Conservation (phyloP, 148 eudicot genomes). For the Chenopodium suecicum region DNA sequence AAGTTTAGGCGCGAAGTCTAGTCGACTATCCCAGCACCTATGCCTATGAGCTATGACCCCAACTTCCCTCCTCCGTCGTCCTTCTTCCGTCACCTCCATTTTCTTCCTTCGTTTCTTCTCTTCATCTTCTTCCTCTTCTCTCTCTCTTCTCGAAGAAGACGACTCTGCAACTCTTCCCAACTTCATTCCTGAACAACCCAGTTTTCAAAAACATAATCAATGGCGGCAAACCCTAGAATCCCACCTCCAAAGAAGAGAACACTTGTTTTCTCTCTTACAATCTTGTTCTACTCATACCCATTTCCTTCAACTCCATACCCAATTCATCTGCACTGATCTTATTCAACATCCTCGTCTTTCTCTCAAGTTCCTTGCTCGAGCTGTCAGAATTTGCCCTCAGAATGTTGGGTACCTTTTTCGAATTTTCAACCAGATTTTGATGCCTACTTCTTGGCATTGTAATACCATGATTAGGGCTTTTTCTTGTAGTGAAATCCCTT, state of each 20-base stretch:
- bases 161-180: not conserved
- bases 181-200: not conserved
- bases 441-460: conserved; percentile 40
- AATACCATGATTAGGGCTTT: conserved; percentile 44
- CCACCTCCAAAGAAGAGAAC: conserved; percentile 19
- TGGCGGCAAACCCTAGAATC: not conserved
- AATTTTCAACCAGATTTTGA: conserved; percentile 33
- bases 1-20: conserved; percentile 4
- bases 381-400: conserved; percentile 23
- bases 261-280: conserved; percentile 36
- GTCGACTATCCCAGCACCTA: not conserved
- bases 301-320: conserved; percentile 57
- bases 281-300: conserved; percentile 36
- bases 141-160: conserved; percentile 3
- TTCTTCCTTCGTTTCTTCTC: conserved; percentile 9
- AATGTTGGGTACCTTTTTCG: conserved; percentile 26
- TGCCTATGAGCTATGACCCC: conserved; percentile 9
- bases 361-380: conserved; percentile 37
- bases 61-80: not conserved
- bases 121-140: conserved; percentile 13
- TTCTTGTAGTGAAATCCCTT: conserved; percentile 22
- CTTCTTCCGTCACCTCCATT: not conserved
- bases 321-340: conserved; percentile 39
- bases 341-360: conserved; percentile 38
- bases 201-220: conserved; percentile 9